Evolutionary conservation across 176 grass and related monocot species (phyloP).

Genomic region (Miscanthus lutarioriparius): DNA sequence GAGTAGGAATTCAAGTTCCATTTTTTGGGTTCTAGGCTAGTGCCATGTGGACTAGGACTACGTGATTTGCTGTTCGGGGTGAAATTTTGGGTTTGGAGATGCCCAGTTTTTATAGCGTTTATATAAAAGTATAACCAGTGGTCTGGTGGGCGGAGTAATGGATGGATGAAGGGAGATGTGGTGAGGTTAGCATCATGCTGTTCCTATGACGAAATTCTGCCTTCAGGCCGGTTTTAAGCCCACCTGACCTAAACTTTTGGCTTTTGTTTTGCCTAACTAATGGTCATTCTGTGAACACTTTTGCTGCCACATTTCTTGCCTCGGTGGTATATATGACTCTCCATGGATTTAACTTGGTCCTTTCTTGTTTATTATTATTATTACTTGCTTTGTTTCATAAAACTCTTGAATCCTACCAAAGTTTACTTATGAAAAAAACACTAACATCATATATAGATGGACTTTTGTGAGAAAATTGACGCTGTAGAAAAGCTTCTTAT

Average conservation of each 20-base stretch:
- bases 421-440: not conserved
- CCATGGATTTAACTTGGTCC: not conserved
- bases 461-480: not conserved
- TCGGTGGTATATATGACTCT: not conserved
- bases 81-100: not conserved
- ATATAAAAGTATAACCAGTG: not conserved
- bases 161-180: not conserved
- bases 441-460: not conserved
- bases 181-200: too few species aligned
- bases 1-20: not conserved
- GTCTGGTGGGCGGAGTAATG: not conserved
- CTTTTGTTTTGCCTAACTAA: not conserved
- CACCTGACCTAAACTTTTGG: not conserved
- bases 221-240: not conserved
- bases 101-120: not conserved
- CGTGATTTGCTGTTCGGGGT: not conserved
- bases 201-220: too few species aligned
- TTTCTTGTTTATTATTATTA: not conserved
- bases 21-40: not conserved
- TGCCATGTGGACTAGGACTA: not conserved
- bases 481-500: not conserved
- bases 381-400: not conserved
- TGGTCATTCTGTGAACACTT: not conserved
- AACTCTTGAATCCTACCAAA: not conserved
- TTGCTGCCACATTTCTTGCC: not conserved